Percentiles rank a stretch among this genome's conserved stretches.
These are phyloP conservation scores for Emericellopsis cladophorae DNA, from an alignment of 2,329 filamentous ascomycete species.

Conservation along the genomic window DNA sequence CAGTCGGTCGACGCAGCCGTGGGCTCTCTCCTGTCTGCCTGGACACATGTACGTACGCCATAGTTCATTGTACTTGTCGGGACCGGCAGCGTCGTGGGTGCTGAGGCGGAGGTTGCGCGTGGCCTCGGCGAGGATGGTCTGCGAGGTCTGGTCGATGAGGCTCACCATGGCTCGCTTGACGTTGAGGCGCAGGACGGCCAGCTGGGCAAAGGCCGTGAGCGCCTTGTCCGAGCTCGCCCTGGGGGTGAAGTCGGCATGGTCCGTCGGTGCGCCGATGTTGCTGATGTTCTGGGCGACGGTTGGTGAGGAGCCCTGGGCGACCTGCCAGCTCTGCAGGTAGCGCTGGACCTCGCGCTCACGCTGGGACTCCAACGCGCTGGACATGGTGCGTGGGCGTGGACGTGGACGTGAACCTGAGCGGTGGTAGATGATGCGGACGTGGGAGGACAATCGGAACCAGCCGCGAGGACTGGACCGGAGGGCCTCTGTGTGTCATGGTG, in stretches of 20 bases:
- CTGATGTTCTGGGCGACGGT: constrained; percentile 17
- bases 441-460: too few species aligned
- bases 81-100: constrained; percentile 6
- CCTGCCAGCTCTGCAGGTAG: constrained; percentile 17
- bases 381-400: too few species aligned
- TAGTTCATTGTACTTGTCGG: constrained; percentile 10
- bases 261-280: constrained; percentile 13
- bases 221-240: constrained; percentile 20
- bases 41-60: constrained; percentile 16
- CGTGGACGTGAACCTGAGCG: too few species aligned
- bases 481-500: too few species aligned
- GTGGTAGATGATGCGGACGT: too few species aligned
- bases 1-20: too few species aligned
- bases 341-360: constrained; percentile 17
- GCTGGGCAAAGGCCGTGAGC: constrained; percentile 34
- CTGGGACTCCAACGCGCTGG: constrained; percentile 12
- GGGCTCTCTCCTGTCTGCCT: too few species aligned
- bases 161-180: constrained; percentile 35
- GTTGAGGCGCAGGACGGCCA: constrained; percentile 32
- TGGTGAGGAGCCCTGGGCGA: constrained; percentile 16
- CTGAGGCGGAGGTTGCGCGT: constrained; percentile 29
- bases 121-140: constrained; percentile 39
- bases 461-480: too few species aligned
- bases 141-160: constrained; percentile 28
- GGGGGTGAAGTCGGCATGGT: constrained; percentile 16